Base-by-base conservation (phyloP, 257 asterid species). In the Handroanthus guayacan region DNA sequence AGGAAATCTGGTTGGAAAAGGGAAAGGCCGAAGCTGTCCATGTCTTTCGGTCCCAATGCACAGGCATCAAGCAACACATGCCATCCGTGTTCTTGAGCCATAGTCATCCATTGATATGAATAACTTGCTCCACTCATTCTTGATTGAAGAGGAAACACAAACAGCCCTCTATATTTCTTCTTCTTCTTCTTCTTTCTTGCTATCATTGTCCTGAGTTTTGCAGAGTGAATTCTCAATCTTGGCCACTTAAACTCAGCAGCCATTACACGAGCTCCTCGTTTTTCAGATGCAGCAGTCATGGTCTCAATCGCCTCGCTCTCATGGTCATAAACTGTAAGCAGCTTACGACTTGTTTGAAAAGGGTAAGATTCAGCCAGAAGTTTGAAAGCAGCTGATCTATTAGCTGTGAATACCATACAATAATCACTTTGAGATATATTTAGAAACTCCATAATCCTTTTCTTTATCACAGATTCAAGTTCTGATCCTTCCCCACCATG, bases 171-270 rank as follows among this genome's bases (percentile, higher is more conserved):
- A 1, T 82, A 72, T 50, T 70, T 82, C 84, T 78, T 81, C 82
- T 81, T 82, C 82, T 81, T 82, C 73, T 75, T 85, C 38, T 76
- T 89, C 78, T 89, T 88, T 71, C 84, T 75, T 38, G 56, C 56
- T 20, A 95, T 78, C 84, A 86, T 80, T 63, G 87, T 92, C 79
- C 81, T 82, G 43, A 95, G 87, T 60, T 81, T 84, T 1, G 63
- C 75, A 0, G 93, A 86, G 78, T 84, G 85, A 18, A 92, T 74
- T 74, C 98, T 86, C 55, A 95, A 74, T 52, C 99, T 80, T 0
- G 99, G 99, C 97, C 97, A 95, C 74, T 91, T 92, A 86, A 95
- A 95, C 79, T 89, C 98, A 0, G 97, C 98, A 45, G 90, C 81
- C 85, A 78, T 77, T 43, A 80, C 62, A 1, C 82, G 80, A 5